These are phyloP conservation scores for Protomyces gravidus DNA, from an alignment of 1,139 yeast species.

Conservation along the genomic window DNA sequence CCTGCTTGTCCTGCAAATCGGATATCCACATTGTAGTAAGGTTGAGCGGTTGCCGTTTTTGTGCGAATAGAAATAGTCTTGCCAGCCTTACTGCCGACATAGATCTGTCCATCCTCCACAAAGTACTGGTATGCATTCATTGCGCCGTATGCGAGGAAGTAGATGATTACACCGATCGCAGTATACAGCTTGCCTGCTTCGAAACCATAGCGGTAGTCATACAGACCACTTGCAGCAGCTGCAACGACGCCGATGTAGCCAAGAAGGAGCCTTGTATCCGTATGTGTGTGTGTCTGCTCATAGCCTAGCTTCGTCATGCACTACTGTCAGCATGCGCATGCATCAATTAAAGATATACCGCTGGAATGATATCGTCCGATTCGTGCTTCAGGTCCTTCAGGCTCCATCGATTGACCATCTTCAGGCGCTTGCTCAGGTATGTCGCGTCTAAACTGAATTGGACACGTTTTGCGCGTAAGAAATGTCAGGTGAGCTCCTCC, in stretches of 20 bases:
- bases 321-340: conserved; percentile 35
- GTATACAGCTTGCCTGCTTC: conserved; percentile 44
- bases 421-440: not conserved
- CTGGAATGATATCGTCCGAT: conserved; percentile 41
- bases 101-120: conserved; percentile 56
- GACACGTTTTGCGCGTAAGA: not conserved
- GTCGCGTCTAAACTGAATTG: not conserved
- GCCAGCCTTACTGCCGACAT: conserved; percentile 50
- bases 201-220: conserved; percentile 61
- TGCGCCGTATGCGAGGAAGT: conserved; percentile 50
- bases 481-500: not conserved
- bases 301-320: conserved; percentile 58
- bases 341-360: conserved; percentile 33
- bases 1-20: not conserved
- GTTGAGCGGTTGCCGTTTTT: conserved; percentile 21
- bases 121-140: conserved; percentile 51
- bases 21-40: conserved; percentile 25
- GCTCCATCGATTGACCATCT: conserved; percentile 33
- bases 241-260: conserved; percentile 64
- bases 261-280: conserved; percentile 61
- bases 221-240: conserved; percentile 60
- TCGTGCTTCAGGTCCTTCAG: conserved; percentile 39
- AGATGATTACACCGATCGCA: conserved; percentile 48
- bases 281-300: conserved; percentile 53
- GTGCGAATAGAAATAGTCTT: conserved; percentile 31